Percentiles rank a stretch among this genome's conserved stretches.
phyloP scores from a whole-genome alignment of 441 rosid genomes.

The Dalechampia spathulata region DNA sequence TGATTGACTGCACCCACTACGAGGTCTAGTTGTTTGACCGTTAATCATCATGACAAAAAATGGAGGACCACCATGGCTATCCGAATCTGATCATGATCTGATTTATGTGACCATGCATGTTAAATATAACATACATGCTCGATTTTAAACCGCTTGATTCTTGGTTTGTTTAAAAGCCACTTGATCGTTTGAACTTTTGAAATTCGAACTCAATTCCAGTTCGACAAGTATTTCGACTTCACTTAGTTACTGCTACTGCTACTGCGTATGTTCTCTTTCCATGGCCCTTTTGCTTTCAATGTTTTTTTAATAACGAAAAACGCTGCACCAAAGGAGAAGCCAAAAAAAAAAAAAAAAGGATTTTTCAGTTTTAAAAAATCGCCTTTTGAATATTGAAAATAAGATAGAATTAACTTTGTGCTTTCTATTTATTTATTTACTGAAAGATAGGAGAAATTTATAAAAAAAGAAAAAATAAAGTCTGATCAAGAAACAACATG shows the following conservation, averaged over 20 bases:
- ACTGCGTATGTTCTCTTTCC: background rate
- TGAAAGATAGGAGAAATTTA: slow-evolving; percentile 5
- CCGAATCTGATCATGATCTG: slow-evolving; percentile 7
- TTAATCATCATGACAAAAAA: slow-evolving; percentile 9
- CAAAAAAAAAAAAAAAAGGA: background rate
- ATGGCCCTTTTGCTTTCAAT: background rate
- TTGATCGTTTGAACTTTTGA: slow-evolving; percentile 4
- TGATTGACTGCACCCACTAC: slow-evolving; percentile 30
- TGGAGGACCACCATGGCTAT: slow-evolving; percentile 16
- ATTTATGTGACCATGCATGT: no score
- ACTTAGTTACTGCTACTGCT: background rate
- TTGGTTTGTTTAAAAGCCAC: background rate
- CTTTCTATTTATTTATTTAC: slow-evolving; percentile 2
- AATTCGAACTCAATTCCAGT: background rate
- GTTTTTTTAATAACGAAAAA: background rate
- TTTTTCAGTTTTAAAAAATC: slow-evolving; percentile 7
- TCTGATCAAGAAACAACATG: background rate
- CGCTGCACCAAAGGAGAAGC: background rate
- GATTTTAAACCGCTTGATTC: slow-evolving; percentile 11
- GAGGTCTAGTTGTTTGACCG: slow-evolving; percentile 27
- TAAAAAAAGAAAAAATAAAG: background rate
- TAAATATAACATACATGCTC: background rate
- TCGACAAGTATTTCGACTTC: background rate
- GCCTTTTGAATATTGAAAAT: slow-evolving; percentile 12
- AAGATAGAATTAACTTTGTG: background rate